Evolutionary conservation across 768 basidiomycete species (phyloP).

Genomic region (Mycena kentingensis): DNA sequence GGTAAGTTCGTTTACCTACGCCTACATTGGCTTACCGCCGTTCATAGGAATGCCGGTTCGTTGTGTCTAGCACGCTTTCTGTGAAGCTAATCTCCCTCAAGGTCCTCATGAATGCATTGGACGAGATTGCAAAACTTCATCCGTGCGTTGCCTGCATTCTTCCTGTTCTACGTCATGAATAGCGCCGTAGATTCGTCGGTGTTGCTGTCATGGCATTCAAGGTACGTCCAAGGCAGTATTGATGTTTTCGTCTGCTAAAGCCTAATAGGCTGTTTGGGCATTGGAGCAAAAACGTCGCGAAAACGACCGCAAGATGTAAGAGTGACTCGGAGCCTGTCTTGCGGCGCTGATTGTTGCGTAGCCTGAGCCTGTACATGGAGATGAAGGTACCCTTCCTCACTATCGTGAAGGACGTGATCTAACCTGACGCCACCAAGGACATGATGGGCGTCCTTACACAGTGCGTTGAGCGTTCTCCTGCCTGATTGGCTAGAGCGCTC

Average conservation of each 20-base stretch:
- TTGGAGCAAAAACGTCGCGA: slow-evolving; percentile 42
- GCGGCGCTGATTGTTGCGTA: no score
- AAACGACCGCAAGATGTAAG: slow-evolving; percentile 44
- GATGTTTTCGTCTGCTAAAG: slow-evolving; percentile 17
- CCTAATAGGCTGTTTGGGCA: slow-evolving; percentile 38
- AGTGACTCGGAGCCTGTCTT: no score
- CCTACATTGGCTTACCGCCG: no score
- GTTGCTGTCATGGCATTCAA: slow-evolving; percentile 26
- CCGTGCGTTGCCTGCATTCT: slow-evolving; percentile 12
- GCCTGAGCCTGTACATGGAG: slow-evolving; percentile 33
- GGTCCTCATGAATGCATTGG: slow-evolving; percentile 27
- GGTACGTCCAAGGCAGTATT: slow-evolving; percentile 29
- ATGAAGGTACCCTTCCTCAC: no score
- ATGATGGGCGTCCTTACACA: slow-evolving; percentile 39
- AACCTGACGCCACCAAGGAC: no score
- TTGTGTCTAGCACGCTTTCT: no score
- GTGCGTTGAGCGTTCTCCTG: slow-evolving; percentile 23
- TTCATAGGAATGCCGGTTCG: no score
- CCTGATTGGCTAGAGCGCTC: background rate
- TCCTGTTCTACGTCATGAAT: background rate
- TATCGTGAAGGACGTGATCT: no score
- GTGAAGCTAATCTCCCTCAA: no score
- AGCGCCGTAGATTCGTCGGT: slow-evolving; percentile 25
- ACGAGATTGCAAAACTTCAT: slow-evolving; percentile 31
- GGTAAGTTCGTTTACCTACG: slow-evolving; percentile 11